Base-by-base conservation (phyloP, 306 rosid genomes). In the Alnus glutinosa region DNA sequence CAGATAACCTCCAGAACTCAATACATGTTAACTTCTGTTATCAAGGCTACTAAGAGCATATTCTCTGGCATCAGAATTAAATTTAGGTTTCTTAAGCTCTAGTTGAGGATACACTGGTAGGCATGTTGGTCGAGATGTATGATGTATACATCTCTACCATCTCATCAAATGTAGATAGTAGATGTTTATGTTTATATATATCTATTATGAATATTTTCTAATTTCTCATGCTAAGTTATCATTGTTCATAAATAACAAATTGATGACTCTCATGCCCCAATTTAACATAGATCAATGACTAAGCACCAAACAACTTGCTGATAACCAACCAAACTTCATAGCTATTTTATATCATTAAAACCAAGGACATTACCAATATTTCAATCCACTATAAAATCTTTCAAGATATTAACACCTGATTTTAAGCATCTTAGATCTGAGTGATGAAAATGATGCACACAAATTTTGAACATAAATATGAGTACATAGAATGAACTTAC, bases 401-500 rank as follows among this genome's bases (percentile, higher is more conserved):
- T 28, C 66, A 59, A 59, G 66, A 59, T 32, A 59, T 59, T 59
- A 59, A 23, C 37, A 59, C 19, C 15, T 59, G 36, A 59, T 59
- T 59, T 23, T 59, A 59, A 59, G 28, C 37, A 59, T 30, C 30
- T 59, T 59, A 9, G 10, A 11, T 46, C 74, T 9, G 69, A 64
- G 66, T 8, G 66, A 28, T 1, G 7, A 28, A 23, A 32, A 59
- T 10, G n/a, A 28, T 28, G 37, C 15, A 59, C 15, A 28, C 13
- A 23, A 59, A 23, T 30, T 32, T 0, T 59, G 66, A 28, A 28
- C 66, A 23, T 59, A 59, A 59, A 9, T 57, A 76, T 57, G 71
- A 82, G 23, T 34, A 51, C 75, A 67, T 64, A 57, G 63, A 47
- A 74, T 32, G 10, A 80, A 87, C 92, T 85, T 86, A 94, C 98